These are phyloP conservation scores for Bryum argenteum DNA, from an alignment of 225 moss, liverwort and hornwort genomes.

Conservation along the genomic window DNA sequence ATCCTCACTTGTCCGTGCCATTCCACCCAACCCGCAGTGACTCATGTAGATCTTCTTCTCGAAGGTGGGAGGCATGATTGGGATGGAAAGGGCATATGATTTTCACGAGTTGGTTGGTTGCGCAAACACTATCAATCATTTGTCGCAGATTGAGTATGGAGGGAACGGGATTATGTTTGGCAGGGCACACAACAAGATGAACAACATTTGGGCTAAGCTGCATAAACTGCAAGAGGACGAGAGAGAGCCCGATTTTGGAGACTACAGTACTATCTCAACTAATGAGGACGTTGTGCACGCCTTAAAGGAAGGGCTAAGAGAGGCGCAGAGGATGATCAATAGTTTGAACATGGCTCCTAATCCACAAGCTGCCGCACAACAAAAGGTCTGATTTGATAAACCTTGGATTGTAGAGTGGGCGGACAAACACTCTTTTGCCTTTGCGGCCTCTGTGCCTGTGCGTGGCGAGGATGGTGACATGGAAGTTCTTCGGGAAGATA, in stretches of 20 bases:
- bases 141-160: neutral
- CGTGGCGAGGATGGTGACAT: conserved; percentile 15
- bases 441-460: neutral
- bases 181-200: conserved; percentile 22
- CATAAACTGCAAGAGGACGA: conserved; percentile 10
- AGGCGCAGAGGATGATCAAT: too few relatives aligned
- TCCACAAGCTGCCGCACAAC: neutral
- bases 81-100: too few relatives aligned
- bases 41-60: too few relatives aligned
- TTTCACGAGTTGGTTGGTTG: too few relatives aligned
- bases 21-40: too few relatives aligned
- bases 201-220: conserved; percentile 17
- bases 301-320: too few relatives aligned
- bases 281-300: too few relatives aligned
- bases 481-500: conserved; percentile 2
- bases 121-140: neutral
- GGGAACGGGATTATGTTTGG: neutral
- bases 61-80: too few relatives aligned
- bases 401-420: conserved; percentile 4
- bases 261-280: neutral
- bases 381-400: neutral
- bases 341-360: conserved; percentile 23
- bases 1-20: too few relatives aligned
- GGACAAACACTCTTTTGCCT: conserved; percentile 10
- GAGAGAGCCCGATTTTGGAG: neutral